phyloP scores from a whole-genome alignment of 345 rosid species.

The Citrus cavaleriei region DNA sequence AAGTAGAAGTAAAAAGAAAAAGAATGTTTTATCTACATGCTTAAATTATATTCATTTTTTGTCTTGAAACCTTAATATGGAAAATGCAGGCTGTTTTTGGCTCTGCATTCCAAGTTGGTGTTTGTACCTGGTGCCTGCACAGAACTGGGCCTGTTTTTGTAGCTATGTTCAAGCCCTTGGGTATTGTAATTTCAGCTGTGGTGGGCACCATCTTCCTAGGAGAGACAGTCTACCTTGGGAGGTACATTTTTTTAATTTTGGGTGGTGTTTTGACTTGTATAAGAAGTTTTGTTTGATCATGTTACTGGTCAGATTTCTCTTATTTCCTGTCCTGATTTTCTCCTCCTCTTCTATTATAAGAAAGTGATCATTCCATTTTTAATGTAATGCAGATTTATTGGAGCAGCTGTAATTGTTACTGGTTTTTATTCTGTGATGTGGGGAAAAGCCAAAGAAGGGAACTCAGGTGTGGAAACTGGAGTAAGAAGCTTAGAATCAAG shows the following conservation, averaged over 20 bases:
- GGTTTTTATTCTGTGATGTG: constrained; percentile 59
- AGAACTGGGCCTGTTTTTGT: constrained; percentile 66
- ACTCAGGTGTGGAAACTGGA: constrained; percentile 11
- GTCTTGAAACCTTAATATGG: background rate
- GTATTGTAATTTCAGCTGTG: constrained; percentile 45
- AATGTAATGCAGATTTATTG: constrained; percentile 38
- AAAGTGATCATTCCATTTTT: background rate
- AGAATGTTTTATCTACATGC: background rate
- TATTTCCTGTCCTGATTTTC: background rate
- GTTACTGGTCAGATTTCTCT: background rate
- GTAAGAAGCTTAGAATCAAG: constrained; percentile 17
- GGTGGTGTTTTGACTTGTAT: background rate
- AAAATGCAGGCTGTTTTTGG: constrained; percentile 39
- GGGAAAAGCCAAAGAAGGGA: constrained; percentile 50
- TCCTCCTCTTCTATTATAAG: background rate
- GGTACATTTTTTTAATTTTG: constrained; percentile 24
- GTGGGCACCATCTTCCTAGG: constrained; percentile 44
- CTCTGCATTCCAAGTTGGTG: constrained; percentile 58
- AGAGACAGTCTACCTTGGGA: constrained; percentile 53
- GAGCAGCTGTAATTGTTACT: constrained; percentile 39
- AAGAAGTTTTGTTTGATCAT: background rate
- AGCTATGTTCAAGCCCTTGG: constrained; percentile 68
- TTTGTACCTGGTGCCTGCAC: constrained; percentile 57
- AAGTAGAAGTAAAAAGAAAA: constrained; percentile 11
- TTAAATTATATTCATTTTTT: background rate